Percentiles rank a stretch among this genome's conserved stretches.
phyloP scores from a whole-genome alignment of 75 land plant species.

The Picea glauca region DNA sequence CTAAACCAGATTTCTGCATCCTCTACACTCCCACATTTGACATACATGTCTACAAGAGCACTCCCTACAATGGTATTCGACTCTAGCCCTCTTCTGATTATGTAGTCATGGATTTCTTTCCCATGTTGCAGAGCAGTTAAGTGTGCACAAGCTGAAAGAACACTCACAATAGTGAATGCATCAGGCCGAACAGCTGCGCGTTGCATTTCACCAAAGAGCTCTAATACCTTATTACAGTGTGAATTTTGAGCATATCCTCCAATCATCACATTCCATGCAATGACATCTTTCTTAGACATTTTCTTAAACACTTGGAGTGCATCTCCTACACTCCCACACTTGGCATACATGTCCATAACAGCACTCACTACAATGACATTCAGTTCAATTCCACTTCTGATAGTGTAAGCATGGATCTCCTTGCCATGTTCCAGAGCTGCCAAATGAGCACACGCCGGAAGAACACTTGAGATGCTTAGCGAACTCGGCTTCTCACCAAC shows the following conservation, averaged over 20 bases:
- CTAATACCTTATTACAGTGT: slow-evolving; percentile 40
- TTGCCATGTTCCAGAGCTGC: slow-evolving; percentile 38
- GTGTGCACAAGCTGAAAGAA: slow-evolving; percentile 49
- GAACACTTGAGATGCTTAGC: slow-evolving; percentile 32
- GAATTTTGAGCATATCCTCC: slow-evolving; percentile 47
- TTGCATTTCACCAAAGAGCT: slow-evolving; percentile 39
- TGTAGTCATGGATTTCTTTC: slow-evolving; percentile 53
- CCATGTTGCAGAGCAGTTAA: slow-evolving; percentile 28
- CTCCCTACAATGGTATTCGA: slow-evolving; percentile 54
- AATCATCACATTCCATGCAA: slow-evolving; percentile 80
- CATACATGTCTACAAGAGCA: slow-evolving; percentile 66
- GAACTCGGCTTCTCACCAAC: slow-evolving; percentile 34
- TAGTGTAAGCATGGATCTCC: slow-evolving; percentile 34
- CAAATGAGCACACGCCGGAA: slow-evolving; percentile 45
- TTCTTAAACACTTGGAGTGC: slow-evolving; percentile 43
- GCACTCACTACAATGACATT: slow-evolving; percentile 48
- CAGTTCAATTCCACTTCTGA: slow-evolving; percentile 20
- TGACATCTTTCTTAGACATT: slow-evolving; percentile 31
- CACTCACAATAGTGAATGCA: slow-evolving; percentile 44
- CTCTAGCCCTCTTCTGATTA: slow-evolving; percentile 30
- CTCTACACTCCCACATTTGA: slow-evolving; percentile 56
- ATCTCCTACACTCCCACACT: slow-evolving; percentile 32
- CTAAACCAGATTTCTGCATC: slow-evolving; percentile 48
- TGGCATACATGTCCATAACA: slow-evolving; percentile 63
- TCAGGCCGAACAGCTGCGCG: slow-evolving; percentile 20